Evolutionary conservation across 2,329 filamentous ascomycete species (phyloP), one percentile per base, ranked within the genome.

Genomic region (Chrysoporthe deuterocubensis): DNA sequence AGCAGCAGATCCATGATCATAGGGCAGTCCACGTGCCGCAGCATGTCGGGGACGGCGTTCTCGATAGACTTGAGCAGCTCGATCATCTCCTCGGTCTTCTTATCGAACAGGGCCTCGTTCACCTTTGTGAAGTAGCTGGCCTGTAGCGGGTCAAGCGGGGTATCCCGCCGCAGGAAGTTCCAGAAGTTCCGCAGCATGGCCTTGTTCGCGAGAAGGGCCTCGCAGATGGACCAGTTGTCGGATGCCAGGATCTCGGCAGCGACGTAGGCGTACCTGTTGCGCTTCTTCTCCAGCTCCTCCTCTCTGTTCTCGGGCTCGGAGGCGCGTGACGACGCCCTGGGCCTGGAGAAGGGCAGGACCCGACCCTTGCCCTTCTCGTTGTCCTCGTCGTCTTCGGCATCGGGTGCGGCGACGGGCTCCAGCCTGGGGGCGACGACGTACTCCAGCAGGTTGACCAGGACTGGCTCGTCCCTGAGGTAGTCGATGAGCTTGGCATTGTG

Each of bases 91-190:
- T 96, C 93, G 6, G 96, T 97, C 85, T 98, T 98, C 81, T 96
- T 96, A 78, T 98, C 96, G 66, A 99, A 91, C 26, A 99, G 82
- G n/a, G 93, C 92, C 81, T 99, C 96, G 79, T 98, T 98, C 76
- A 99, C 94, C 78, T 98, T 99, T 66, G 95, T 97, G 78, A 99
- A 99, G 78, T 99, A 99, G 75, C 94, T 94, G 21, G 96, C 95
- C 80, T 98, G 95, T 6, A 97, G 86, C 48, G 95, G 92, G 77
- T 98, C 95, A 66, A 99, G 86, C 2, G 95, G 93, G 13, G 93
- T 87, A n/a, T 92, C 87, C 66, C 90, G 88, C 76, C 91, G 91
- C 73, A 99, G 81, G 78, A 97, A 99, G 60, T 89, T 84, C 96
- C 96, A 99, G 79, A 99, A 98, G 72, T 91, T 88, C 74, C 89